Evolutionary conservation across 1,284 basidiomycete species (phyloP), one percentile per base, ranked within the genome.

Genomic region (Meira miltonrushii): DNA sequence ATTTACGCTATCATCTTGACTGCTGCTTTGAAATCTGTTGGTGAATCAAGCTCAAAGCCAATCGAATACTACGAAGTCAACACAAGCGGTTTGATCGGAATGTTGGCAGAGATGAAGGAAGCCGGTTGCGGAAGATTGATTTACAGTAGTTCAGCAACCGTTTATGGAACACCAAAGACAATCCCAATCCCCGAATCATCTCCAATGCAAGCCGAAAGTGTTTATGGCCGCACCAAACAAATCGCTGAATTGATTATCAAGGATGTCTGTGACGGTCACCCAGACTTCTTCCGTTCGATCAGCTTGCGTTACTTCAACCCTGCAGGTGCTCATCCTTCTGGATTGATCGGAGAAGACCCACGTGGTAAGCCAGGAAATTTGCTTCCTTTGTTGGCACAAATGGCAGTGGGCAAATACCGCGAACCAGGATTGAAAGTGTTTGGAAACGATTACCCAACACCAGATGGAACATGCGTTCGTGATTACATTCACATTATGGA

Each of bases 401-500:
- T 98, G 85, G 93, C 95, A 2, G 82, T 92, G 56, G 95, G 95
- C 44, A 87, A 92, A 65, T 86, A 93, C 72, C 85, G 88, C 66
- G 86, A 89, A 61, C 81, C 85, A 9, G 86, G 85, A 7, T 82
- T 99, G 59, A 89, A 92, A 78, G 90, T 99, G 12, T 98, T 97
- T 77, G 95, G 95, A 52, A 91, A 95, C 78, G 92, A 99, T 80
- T 99, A 96, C 80, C 92, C 93, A 28, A 98, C 94, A 1, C 86
- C 85, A 40, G 94, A 99, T 78, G 94, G 94, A 15, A 97, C 66
- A 37, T 78, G 77, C 58, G 71, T 78, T 17, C 89, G 95, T 58
- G 95, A 99, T 82, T 99, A 98, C 82, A 84, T 99, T 33, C 95
- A 99, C 80, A 86, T 98, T 62, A 86, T 97, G 79, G 95, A 98